phyloP scores from a whole-genome alignment of 371 early-diverging fungal species.

The Dentiscutata heterogama region DNA sequence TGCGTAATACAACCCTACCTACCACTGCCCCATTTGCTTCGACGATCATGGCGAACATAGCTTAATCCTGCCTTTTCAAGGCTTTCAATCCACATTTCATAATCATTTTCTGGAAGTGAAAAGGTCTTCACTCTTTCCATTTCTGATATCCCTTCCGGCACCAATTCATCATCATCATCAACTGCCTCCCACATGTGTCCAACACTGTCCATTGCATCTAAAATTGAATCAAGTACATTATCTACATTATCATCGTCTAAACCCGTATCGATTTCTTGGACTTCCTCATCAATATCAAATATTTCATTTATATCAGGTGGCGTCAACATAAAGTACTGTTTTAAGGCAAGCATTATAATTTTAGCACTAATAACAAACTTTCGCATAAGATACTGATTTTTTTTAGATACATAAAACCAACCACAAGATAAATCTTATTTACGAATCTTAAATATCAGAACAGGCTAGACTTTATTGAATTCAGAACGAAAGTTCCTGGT shows the following conservation, averaged over 20 bases:
- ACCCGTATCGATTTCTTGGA: neutral
- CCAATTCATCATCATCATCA: neutral
- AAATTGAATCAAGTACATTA: neutral
- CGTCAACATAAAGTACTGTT: neutral
- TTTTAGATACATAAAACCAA: too few species aligned
- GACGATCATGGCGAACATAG: neutral
- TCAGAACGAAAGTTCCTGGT: too few species aligned
- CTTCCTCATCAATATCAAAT: neutral
- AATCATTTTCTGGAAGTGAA: neutral
- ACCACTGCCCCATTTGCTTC: neutral
- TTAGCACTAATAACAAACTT: too few species aligned
- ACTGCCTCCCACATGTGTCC: neutral
- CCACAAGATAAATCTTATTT: too few species aligned
- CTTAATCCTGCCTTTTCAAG: constrained; percentile 1
- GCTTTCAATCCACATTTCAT: neutral
- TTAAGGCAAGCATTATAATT: too few species aligned
- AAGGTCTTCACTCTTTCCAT: neutral
- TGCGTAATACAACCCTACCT: too few species aligned
- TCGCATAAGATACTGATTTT: too few species aligned
- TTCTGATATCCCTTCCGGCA: neutral
- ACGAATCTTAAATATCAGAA: too few species aligned
- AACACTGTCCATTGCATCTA: neutral
- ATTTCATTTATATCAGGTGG: neutral
- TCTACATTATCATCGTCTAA: neutral
- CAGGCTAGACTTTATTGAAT: too few species aligned